Conservation (phyloP, 2,329 filamentous ascomycete genomes). For the Fusarium incarnatum region DNA sequence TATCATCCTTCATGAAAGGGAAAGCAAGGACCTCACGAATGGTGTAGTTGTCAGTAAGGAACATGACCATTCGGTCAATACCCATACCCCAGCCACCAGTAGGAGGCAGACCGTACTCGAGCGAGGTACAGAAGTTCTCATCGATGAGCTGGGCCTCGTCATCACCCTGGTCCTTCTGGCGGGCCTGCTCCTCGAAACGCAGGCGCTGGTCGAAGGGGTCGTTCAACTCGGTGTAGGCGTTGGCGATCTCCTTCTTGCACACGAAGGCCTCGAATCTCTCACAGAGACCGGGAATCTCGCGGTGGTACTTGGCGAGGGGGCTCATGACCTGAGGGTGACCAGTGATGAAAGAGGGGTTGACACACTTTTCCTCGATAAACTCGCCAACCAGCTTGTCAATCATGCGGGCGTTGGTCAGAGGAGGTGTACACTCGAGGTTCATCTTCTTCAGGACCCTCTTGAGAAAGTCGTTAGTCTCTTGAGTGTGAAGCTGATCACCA, state of each 20-base stretch:
- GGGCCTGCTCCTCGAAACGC: conserved; percentile 88
- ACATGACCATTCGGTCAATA: conserved; percentile 94
- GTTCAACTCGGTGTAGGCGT: conserved; percentile 94
- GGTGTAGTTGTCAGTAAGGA: conserved; percentile 90
- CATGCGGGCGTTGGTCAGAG: conserved; percentile 94
- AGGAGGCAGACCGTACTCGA: conserved; percentile 91
- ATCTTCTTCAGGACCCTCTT: conserved; percentile 86
- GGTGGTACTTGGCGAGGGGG: conserved; percentile 95
- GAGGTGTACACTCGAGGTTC: conserved; percentile 88
- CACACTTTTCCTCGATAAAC: conserved; percentile 92
- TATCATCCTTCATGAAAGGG: conserved; percentile 91
- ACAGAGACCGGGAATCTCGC: conserved; percentile 82
- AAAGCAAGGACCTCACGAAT: conserved; percentile 98
- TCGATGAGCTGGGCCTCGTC: conserved; percentile 97
- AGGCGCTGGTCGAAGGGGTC: conserved; percentile 94
- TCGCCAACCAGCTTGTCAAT: conserved; percentile 94
- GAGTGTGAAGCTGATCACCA: conserved; percentile 87
- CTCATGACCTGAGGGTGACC: conserved; percentile 84
- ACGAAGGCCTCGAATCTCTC: conserved; percentile 99
- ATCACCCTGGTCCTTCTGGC: conserved; percentile 95
- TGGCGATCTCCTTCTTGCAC: conserved; percentile 81
- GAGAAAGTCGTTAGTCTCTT: conserved; percentile 90
- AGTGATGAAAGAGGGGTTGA: conserved; percentile 78
- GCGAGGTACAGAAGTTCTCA: conserved; percentile 90
- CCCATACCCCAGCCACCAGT: conserved; percentile 98